phyloP scores from a whole-genome alignment of 2,329 filamentous ascomycete species.

The Trichoderma guizhouense region DNA sequence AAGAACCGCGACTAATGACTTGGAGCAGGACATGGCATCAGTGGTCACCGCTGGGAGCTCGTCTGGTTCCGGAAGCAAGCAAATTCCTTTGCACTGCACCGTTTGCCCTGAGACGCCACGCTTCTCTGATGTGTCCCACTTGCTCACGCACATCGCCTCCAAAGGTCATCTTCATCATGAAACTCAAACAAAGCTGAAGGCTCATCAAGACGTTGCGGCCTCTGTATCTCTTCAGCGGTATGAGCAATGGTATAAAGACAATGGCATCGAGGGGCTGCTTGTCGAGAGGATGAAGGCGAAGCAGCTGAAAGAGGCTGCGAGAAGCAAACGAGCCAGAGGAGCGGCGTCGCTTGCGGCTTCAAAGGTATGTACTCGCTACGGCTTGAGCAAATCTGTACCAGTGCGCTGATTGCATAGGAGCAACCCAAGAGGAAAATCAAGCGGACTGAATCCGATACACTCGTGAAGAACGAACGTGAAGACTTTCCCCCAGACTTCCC shows the following conservation, averaged over 20 bases:
- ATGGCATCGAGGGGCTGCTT: constrained; percentile 69
- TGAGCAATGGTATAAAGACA: constrained; percentile 71
- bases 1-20: background rate
- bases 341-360: constrained; percentile 19
- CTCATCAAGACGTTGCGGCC: constrained; percentile 65
- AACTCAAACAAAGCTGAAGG: constrained; percentile 75
- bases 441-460: constrained; percentile 23
- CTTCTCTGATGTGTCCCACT: constrained; percentile 88
- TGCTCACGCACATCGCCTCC: constrained; percentile 87
- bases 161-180: constrained; percentile 86
- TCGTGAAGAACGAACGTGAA: constrained; percentile 31
- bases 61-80: constrained; percentile 26
- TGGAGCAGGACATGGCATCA: constrained; percentile 39
- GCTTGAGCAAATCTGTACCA: background rate
- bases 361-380: constrained; percentile 23
- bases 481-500: constrained; percentile 27
- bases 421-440: constrained; percentile 26
- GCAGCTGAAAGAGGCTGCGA: constrained; percentile 60
- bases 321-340: constrained; percentile 45
- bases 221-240: constrained; percentile 62
- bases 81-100: constrained; percentile 71
- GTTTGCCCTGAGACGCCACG: constrained; percentile 76
- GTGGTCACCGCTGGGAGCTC: constrained; percentile 23
- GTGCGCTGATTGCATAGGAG: background rate
- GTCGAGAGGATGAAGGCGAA: constrained; percentile 76